Conservation (phyloP, 2,329 filamentous ascomycete species). For the Alternaria triticina region DNA sequence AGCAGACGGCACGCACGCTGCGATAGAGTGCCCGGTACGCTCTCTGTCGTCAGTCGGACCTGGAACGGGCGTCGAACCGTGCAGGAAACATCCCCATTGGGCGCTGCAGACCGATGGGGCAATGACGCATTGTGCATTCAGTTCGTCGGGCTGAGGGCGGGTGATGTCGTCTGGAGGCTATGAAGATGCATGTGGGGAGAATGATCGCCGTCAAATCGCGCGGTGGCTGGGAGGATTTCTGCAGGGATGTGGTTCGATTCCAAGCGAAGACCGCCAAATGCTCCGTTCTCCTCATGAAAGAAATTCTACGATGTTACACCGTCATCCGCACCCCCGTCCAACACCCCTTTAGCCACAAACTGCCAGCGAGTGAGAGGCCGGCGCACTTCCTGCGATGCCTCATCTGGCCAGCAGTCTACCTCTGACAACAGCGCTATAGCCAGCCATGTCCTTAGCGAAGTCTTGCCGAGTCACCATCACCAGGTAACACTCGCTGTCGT, state of each 20-base stretch:
- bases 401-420: conserved; percentile 20
- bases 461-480: conserved; percentile 30
- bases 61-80: conserved; percentile 4
- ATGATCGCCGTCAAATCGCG: conserved; percentile 37
- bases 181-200: conserved; percentile 29
- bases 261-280: conserved; percentile 24
- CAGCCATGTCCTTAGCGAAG: conserved; percentile 30
- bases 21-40: not conserved
- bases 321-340: conserved; percentile 27
- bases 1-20: conserved; percentile 19
- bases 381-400: conserved; percentile 13
- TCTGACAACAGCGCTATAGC: conserved; percentile 37
- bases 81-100: conserved; percentile 2
- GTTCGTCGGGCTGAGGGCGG: conserved; percentile 7
- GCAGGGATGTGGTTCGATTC: conserved; percentile 17
- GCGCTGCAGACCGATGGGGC: not conserved
- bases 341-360: conserved; percentile 34
- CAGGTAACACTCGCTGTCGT: conserved; percentile 15
- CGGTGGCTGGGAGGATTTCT: conserved; percentile 40
- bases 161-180: conserved; percentile 25
- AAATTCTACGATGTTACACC: conserved; percentile 47
- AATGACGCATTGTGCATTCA: conserved; percentile 11
- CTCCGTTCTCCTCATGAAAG: conserved; percentile 27
- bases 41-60: conserved; percentile 3
- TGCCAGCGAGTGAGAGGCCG: conserved; percentile 14